Percentiles rank a stretch among this genome's conserved stretches.
Conservation (phyloP, 1,139 yeast genomes). For the Candida tetrigidarum region DNA sequence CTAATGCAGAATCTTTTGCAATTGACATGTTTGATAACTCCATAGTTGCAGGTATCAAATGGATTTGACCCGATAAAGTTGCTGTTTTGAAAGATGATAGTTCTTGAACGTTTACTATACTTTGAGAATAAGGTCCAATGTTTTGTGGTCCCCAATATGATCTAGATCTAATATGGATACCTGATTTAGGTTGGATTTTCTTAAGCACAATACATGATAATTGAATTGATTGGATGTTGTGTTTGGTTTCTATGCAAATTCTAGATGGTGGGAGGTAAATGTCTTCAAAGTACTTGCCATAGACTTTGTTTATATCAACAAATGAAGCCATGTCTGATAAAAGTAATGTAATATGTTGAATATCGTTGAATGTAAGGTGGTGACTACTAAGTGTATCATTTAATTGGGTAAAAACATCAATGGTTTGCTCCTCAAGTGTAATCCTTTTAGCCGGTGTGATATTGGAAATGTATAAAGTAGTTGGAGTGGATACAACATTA, state of each 20-base stretch:
- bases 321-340: slow-evolving; percentile 70
- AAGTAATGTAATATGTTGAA: slow-evolving; percentile 63
- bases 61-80: slow-evolving; percentile 91
- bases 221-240: slow-evolving; percentile 42
- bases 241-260: slow-evolving; percentile 70
- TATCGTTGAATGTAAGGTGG: slow-evolving; percentile 36
- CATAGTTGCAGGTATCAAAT: slow-evolving; percentile 78
- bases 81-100: slow-evolving; percentile 47
- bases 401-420: slow-evolving; percentile 52
- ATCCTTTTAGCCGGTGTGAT: slow-evolving; percentile 29
- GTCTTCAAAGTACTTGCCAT: slow-evolving; percentile 55
- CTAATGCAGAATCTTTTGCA: slow-evolving; percentile 45
- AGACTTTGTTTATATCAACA: slow-evolving; percentile 59
- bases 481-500: slow-evolving; percentile 19
- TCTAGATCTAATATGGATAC: slow-evolving; percentile 88
- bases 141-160: slow-evolving; percentile 99
- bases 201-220: slow-evolving; percentile 59
- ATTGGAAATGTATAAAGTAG: slow-evolving; percentile 55
- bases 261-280: slow-evolving; percentile 84
- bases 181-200: slow-evolving; percentile 45
- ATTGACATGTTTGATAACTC: slow-evolving; percentile 29
- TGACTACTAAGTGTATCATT: slow-evolving; percentile 29
- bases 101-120: slow-evolving; percentile 54
- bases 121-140: slow-evolving; percentile 96
- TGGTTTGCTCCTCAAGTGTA: slow-evolving; percentile 47